Conservation (phyloP, 257 asterid species). For the Petunia axillaris region DNA sequence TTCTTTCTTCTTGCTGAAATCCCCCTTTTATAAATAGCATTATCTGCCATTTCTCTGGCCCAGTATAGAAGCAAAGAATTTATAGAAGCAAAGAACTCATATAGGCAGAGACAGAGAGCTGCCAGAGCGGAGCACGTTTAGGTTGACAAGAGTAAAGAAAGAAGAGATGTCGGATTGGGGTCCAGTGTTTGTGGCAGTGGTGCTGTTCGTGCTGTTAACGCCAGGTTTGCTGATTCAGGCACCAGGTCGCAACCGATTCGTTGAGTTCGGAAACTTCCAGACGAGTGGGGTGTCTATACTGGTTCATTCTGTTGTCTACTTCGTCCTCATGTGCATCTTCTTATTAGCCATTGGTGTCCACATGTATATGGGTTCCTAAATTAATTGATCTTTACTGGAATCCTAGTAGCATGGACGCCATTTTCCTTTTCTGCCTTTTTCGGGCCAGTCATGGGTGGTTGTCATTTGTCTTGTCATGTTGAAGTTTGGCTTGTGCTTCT, state of each 20-base stretch:
- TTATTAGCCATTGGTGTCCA: constrained; percentile 78
- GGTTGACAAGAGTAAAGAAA: neutral
- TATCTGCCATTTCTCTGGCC: neutral
- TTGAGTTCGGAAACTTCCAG: constrained; percentile 78
- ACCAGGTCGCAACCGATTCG: constrained; percentile 65
- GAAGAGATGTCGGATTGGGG: constrained; percentile 85
- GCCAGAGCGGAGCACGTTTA: neutral
- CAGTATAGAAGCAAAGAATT: neutral
- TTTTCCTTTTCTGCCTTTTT: neutral
- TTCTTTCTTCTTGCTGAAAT: neutral
- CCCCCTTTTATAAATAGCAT: neutral
- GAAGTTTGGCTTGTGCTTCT: neutral
- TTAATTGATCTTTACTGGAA: neutral
- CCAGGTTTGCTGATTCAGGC: constrained; percentile 86
- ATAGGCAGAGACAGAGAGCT: neutral
- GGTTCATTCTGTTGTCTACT: constrained; percentile 74
- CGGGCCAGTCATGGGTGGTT: neutral
- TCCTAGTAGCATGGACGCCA: too few relatives aligned
- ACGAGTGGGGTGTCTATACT: constrained; percentile 74
- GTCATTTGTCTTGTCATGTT: neutral
- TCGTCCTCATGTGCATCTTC: constrained; percentile 74
- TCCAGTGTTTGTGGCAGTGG: constrained; percentile 81
- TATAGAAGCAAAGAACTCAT: neutral
- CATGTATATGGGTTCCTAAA: constrained; percentile 60
- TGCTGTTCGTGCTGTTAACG: constrained; percentile 73